phyloP scores from a whole-genome alignment of 495 filamentous ascomycete genomes.

The Xylaria venustula region DNA sequence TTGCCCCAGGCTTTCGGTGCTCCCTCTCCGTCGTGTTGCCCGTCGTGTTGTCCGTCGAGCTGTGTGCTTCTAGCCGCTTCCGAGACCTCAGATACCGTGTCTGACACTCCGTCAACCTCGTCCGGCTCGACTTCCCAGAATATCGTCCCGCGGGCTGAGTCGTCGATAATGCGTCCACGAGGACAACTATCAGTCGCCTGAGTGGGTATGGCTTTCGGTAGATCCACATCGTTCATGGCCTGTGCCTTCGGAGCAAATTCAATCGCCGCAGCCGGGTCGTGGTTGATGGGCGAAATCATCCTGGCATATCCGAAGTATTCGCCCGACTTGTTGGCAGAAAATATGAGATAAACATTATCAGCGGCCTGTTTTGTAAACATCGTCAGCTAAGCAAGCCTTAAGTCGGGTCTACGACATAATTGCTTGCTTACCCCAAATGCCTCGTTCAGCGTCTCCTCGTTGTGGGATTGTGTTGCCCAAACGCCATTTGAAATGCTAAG shows the following conservation, averaged over 20 bases:
- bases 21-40: conserved; percentile 40
- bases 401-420: not conserved
- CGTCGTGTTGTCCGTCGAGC: too few species aligned
- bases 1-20: conserved; percentile 74
- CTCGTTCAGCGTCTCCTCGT: conserved; percentile 78
- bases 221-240: conserved; percentile 57
- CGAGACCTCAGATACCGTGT: conserved; percentile 37
- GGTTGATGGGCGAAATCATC: conserved; percentile 83
- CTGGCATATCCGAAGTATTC: conserved; percentile 96
- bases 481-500: conserved; percentile 81
- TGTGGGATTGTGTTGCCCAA: conserved; percentile 95
- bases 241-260: conserved; percentile 61
- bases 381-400: conserved; percentile 9
- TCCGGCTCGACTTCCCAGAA: conserved; percentile 90
- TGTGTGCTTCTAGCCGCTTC: conserved; percentile 33
- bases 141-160: conserved; percentile 87
- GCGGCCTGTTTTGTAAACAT: conserved; percentile 51
- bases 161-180: conserved; percentile 86
- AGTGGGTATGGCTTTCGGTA: conserved; percentile 74
- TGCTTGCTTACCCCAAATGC: conserved; percentile 70
- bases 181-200: conserved; percentile 78
- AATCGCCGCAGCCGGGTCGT: conserved; percentile 67
- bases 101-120: conserved; percentile 33
- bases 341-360: conserved; percentile 91
- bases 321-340: conserved; percentile 97